phyloP scores from a whole-genome alignment of 352 stramenopile genomes.

The Pythium vanterpoolii region DNA sequence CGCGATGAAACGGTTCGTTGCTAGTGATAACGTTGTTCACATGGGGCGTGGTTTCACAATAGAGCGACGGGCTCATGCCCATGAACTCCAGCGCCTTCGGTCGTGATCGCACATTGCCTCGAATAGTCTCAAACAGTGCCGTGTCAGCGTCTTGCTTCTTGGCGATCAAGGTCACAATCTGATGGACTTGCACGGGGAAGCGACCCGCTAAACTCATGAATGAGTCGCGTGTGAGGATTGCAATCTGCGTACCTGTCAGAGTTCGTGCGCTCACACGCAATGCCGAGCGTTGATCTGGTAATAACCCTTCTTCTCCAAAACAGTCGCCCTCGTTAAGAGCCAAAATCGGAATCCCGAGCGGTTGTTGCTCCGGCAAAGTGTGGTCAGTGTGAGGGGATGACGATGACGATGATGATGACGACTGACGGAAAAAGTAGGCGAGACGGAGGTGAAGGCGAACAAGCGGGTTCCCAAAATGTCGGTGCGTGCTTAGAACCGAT shows the following conservation, averaged over 20 bases:
- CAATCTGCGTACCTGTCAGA: constrained; percentile 15
- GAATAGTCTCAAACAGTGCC: constrained; percentile 12
- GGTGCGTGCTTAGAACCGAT: neutral
- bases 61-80: constrained; percentile 14
- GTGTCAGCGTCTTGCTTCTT: constrained; percentile 14
- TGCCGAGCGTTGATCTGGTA: constrained; percentile 2
- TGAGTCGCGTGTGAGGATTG: neutral
- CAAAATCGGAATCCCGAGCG: constrained; percentile 32
- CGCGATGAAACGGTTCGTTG: neutral
- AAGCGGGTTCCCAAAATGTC: neutral
- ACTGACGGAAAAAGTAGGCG: neutral
- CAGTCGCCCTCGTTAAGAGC: constrained; percentile 50
- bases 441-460: neutral
- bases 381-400: neutral
- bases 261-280: constrained; percentile 21
- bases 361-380: neutral
- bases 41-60: constrained; percentile 12
- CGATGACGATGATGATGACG: neutral
- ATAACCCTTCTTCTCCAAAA: constrained; percentile 53
- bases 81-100: constrained; percentile 16
- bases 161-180: constrained; percentile 20
- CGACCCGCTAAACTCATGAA: constrained; percentile 17
- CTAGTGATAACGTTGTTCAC: constrained; percentile 16
- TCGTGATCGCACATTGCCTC: constrained; percentile 2
- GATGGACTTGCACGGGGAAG: constrained; percentile 16